These are phyloP conservation scores for Umbelopsis ramanniana DNA, from an alignment of 192 early-diverging fungal genomes.

Conservation along the genomic window DNA sequence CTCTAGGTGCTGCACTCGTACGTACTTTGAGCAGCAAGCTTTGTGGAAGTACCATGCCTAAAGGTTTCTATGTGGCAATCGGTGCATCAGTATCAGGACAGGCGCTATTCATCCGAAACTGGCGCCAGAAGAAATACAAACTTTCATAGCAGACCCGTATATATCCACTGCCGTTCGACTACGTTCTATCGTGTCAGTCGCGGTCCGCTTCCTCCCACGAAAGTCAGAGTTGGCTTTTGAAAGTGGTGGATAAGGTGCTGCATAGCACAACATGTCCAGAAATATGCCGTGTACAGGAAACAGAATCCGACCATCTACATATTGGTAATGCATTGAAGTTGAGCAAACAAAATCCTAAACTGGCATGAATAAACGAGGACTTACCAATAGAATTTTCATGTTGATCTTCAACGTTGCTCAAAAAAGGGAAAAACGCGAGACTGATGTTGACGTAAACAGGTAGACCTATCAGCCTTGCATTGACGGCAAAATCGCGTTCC, in stretches of 20 bases:
- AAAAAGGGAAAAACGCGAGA: not conserved
- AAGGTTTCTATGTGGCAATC: too few species aligned
- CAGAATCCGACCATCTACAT: not conserved
- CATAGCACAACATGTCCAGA: not conserved
- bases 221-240: not conserved
- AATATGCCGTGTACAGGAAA: not conserved
- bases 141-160: not conserved
- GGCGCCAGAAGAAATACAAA: not conserved
- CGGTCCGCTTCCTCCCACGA: not conserved
- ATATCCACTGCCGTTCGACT: not conserved
- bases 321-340: not conserved
- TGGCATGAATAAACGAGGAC: not conserved
- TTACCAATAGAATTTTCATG: not conserved
- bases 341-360: not conserved
- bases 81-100: too few species aligned
- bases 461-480: not conserved
- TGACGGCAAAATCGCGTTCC: not conserved
- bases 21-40: not conserved
- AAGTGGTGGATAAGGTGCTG: not conserved
- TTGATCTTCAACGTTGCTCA: not conserved
- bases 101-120: too few species aligned
- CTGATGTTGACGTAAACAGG: conserved; percentile 1
- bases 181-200: not conserved
- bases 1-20: not conserved
- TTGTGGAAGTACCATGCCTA: not conserved